Conservation (phyloP, 768 basidiomycete species). For the Hebeloma cylindrosporum region DNA sequence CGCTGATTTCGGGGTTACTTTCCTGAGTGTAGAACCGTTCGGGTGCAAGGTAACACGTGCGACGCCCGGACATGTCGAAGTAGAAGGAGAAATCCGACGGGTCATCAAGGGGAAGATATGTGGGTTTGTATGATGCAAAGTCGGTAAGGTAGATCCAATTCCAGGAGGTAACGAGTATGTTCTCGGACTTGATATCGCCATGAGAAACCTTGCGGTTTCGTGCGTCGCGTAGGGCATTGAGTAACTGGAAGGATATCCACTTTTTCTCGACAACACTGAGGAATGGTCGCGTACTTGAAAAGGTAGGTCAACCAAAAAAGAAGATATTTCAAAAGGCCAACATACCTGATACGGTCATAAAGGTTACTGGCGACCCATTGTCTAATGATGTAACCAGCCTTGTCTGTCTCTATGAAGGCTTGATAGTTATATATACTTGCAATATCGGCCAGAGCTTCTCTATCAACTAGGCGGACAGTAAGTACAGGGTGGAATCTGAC, state of each 20-base stretch:
- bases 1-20: constrained; percentile 66
- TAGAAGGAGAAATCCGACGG: constrained; percentile 98
- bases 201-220: constrained; percentile 88
- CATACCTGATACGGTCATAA: constrained; percentile 95
- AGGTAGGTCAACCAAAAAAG: background rate
- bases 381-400: constrained; percentile 91
- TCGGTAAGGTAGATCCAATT: constrained; percentile 96
- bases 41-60: constrained; percentile 95
- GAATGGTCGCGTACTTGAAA: constrained; percentile 88
- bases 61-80: constrained; percentile 91
- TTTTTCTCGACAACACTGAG: constrained; percentile 90
- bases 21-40: constrained; percentile 88
- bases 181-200: constrained; percentile 97
- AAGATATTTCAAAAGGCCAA: constrained; percentile 7
- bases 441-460: constrained; percentile 81
- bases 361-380: constrained; percentile 95
- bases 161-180: constrained; percentile 94
- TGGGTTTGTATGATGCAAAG: constrained; percentile 95
- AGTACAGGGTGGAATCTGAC: constrained; percentile 3
- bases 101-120: constrained; percentile 92
- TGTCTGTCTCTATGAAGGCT: constrained; percentile 89
- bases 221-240: constrained; percentile 81
- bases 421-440: constrained; percentile 90
- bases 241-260: constrained; percentile 94
- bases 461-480: constrained; percentile 58